Percentiles rank a stretch among this genome's conserved stretches.
phyloP scores from a whole-genome alignment of 2,329 filamentous ascomycete species.

The Sarocladium brachiariae region DNA sequence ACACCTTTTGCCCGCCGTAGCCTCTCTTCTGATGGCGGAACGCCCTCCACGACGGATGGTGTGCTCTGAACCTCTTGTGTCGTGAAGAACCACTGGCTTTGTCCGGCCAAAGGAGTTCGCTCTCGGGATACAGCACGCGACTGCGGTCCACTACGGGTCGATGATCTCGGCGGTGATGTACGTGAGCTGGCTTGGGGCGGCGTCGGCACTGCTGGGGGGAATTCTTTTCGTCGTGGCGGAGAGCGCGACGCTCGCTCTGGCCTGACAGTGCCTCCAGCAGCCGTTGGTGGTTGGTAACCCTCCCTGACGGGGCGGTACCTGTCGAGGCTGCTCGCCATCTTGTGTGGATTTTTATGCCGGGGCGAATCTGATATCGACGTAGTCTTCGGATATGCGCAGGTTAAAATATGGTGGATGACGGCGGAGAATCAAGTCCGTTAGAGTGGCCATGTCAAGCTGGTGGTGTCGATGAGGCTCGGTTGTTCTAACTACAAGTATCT shows the following conservation, averaged over 20 bases:
- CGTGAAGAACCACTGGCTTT: conserved; percentile 82
- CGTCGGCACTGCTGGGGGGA: conserved; percentile 56
- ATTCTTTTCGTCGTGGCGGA: conserved; percentile 43
- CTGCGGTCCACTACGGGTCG: conserved; percentile 20
- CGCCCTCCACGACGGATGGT: conserved; percentile 78
- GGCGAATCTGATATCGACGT: background rate
- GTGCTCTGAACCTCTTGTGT: conserved; percentile 74
- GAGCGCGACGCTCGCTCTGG: conserved; percentile 42
- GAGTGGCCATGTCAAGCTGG: background rate
- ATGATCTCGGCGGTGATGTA: conserved; percentile 45
- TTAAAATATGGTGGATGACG: background rate
- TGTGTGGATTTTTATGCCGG: background rate
- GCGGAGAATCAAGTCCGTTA: background rate
- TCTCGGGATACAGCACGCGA: conserved; percentile 35
- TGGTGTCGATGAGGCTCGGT: no score
- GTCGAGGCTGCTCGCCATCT: conserved; percentile 47
- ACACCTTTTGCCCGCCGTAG: conserved; percentile 81
- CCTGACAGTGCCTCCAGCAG: conserved; percentile 29
- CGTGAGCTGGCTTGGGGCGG: conserved; percentile 50
- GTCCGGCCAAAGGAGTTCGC: conserved; percentile 28
- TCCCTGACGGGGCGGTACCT: conserved; percentile 51
- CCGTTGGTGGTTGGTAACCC: conserved; percentile 47
- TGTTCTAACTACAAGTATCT: background rate
- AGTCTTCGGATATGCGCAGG: background rate
- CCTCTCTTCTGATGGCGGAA: conserved; percentile 70